Conservation (phyloP, 2,329 filamentous ascomycete genomes). For the Calonectria fujianensis region DNA sequence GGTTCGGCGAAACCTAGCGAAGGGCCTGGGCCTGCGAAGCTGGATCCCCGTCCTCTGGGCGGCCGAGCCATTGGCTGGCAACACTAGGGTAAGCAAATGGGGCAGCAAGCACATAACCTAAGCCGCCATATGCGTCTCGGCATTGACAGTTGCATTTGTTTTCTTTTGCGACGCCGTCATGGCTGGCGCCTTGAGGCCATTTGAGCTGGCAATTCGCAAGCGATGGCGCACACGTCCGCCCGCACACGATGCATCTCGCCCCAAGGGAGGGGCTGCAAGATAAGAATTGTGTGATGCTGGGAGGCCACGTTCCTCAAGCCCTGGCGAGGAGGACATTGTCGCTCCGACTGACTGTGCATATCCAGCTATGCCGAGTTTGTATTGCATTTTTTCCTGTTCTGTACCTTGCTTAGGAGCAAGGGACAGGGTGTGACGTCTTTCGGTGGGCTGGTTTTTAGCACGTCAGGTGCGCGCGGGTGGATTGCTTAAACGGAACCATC, state of each 20-base stretch:
- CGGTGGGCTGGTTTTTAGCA: slow-evolving; percentile 32
- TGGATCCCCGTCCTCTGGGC: slow-evolving; percentile 8
- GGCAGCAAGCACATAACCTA: slow-evolving; percentile 24
- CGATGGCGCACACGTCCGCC: slow-evolving; percentile 9
- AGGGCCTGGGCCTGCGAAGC: slow-evolving; percentile 27
- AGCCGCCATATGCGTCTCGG: slow-evolving; percentile 28
- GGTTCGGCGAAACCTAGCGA: slow-evolving; percentile 38
- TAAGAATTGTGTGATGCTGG: slow-evolving; percentile 24
- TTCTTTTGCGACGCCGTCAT: slow-evolving; percentile 18
- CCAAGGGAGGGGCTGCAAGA: slow-evolving; percentile 5
- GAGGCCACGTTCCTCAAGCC: slow-evolving; percentile 4
- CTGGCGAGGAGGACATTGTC: slow-evolving; percentile 35
- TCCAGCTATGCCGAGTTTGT: slow-evolving; percentile 19
- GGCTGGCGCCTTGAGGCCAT: slow-evolving; percentile 11
- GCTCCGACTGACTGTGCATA: slow-evolving; percentile 18
- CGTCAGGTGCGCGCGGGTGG: slow-evolving; percentile 14
- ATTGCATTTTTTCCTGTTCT: slow-evolving; percentile 8
- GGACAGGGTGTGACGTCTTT: slow-evolving; percentile 34
- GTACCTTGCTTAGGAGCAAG: slow-evolving; percentile 20
- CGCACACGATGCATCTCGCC: slow-evolving; percentile 7
- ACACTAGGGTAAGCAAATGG: slow-evolving; percentile 26
- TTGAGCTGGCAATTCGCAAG: slow-evolving; percentile 33
- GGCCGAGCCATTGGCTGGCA: slow-evolving; percentile 15
- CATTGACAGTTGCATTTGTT: slow-evolving; percentile 7
- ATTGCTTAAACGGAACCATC: slow-evolving; percentile 23